Conservation (phyloP, 176 grass and related monocot species). For the Saccharum spontaneum region DNA sequence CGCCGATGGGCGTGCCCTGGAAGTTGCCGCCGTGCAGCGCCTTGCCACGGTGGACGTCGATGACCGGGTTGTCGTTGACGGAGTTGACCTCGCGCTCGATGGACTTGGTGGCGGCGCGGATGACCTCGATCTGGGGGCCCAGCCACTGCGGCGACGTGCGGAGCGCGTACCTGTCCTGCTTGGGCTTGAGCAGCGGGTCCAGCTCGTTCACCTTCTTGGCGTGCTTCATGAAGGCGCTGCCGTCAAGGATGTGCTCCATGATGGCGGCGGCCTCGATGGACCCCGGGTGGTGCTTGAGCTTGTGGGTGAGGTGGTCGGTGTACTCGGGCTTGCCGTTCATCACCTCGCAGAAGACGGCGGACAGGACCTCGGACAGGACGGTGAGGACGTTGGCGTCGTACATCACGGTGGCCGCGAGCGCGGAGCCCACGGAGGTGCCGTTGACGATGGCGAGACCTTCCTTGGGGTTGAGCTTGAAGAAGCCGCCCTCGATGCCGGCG, state of each 20-base stretch:
- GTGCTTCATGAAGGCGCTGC: slow-evolving; percentile 81
- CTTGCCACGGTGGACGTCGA: slow-evolving; percentile 80
- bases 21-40: slow-evolving; percentile 96
- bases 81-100: slow-evolving; percentile 99
- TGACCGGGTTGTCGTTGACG: slow-evolving; percentile 95
- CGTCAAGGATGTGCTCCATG: slow-evolving; percentile 89
- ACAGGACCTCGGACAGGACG: slow-evolving; percentile 74
- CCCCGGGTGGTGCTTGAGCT: slow-evolving; percentile 97
- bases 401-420: slow-evolving; percentile 72
- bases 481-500: slow-evolving; percentile 68
- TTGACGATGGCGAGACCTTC: slow-evolving; percentile 93
- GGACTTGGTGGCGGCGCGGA: slow-evolving; percentile 82
- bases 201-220: slow-evolving; percentile 79
- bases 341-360: slow-evolving; percentile 87
- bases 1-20: slow-evolving; percentile 91
- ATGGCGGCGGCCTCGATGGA: slow-evolving; percentile 92
- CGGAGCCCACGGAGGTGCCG: slow-evolving; percentile 86
- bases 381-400: slow-evolving; percentile 80
- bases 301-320: slow-evolving; percentile 90
- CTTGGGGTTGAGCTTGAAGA: slow-evolving; percentile 95
- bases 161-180: slow-evolving; percentile 95
- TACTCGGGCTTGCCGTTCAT: slow-evolving; percentile 96
- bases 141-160: slow-evolving; percentile 99
- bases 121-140: slow-evolving; percentile 89
- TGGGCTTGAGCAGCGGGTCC: slow-evolving; percentile 80